Conservation (phyloP, 2,329 filamentous ascomycete genomes). For the Colletotrichum sp. region DNA sequence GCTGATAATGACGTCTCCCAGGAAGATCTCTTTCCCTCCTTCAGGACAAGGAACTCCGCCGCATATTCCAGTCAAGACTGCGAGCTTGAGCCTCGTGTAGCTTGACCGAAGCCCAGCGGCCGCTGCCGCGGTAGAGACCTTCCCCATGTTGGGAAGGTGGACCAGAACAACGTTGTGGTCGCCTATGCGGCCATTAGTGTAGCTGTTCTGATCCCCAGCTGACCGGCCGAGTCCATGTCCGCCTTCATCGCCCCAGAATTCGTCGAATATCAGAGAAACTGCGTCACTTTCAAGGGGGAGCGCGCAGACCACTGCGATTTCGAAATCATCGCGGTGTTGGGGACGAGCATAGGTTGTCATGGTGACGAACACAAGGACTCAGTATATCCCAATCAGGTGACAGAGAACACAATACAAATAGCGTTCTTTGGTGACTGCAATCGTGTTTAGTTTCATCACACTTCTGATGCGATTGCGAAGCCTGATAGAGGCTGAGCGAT, state of each 20-base stretch:
- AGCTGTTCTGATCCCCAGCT: constrained; percentile 31
- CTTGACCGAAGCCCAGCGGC: constrained; percentile 13
- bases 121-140: constrained; percentile 24
- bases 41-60: constrained; percentile 23
- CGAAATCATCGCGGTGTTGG: not conserved
- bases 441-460: accelerated
- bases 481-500: accelerated
- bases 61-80: constrained; percentile 28
- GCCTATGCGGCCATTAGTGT: constrained; percentile 28
- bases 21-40: constrained; percentile 14
- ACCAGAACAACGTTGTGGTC: constrained; percentile 33
- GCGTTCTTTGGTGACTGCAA: accelerated
- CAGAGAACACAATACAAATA: accelerated
- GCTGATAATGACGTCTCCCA: constrained; percentile 39
- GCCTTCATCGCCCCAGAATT: constrained; percentile 8
- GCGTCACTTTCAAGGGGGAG: not conserved
- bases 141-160: constrained; percentile 32
- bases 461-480: not conserved
- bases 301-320: not conserved
- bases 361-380: not conserved
- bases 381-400: accelerated
- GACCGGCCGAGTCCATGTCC: constrained; percentile 26
- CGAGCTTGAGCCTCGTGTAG: constrained; percentile 33
- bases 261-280: not conserved
- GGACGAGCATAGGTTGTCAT: not conserved